phyloP scores from a whole-genome alignment of 345 rosid genomes.

The Syzygium aqueum region DNA sequence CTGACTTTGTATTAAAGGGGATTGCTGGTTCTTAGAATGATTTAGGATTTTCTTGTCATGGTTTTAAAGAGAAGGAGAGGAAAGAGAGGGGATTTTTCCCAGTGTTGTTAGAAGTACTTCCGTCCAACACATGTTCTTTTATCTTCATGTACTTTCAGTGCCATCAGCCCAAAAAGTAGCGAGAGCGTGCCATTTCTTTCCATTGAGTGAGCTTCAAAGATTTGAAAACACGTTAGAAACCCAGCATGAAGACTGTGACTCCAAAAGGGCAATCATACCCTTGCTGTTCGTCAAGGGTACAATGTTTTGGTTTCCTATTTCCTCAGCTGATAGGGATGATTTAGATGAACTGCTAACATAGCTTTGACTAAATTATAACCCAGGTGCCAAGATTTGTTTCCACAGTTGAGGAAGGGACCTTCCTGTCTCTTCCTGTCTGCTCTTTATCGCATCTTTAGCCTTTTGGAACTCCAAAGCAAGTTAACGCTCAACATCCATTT shows the following conservation, averaged over 20 bases:
- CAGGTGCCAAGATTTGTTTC: neutral
- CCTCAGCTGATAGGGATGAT: neutral
- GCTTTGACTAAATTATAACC: neutral
- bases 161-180: neutral
- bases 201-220: neutral
- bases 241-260: neutral
- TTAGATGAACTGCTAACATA: neutral
- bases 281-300: neutral
- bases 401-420: neutral
- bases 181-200: neutral
- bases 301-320: neutral
- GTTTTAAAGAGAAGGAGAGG: neutral
- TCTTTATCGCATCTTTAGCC: neutral
- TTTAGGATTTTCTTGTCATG: neutral
- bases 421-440: neutral
- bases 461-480: neutral
- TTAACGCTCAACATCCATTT: neutral
- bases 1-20: neutral
- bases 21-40: neutral
- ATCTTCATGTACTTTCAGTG: no score
- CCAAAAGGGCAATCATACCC: neutral
- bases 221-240: neutral
- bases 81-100: neutral
- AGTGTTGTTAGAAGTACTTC: neutral
- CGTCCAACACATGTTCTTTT: no score